phyloP scores from a whole-genome alignment of 192 early-diverging fungal species.

The Rhizophagus prolifer region DNA sequence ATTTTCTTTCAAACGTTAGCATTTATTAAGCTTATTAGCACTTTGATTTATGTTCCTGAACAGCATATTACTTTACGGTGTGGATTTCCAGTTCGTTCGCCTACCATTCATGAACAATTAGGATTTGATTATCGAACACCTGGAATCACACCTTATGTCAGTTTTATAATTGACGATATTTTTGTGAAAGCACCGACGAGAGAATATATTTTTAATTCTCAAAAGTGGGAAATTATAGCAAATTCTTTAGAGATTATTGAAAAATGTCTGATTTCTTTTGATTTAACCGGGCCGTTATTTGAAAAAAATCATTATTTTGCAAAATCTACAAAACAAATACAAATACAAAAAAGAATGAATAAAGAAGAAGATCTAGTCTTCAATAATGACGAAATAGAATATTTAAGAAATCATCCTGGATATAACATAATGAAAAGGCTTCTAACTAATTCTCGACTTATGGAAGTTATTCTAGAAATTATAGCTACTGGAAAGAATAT shows the following conservation, averaged over 20 bases:
- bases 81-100: slow-evolving; percentile 36
- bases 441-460: slow-evolving; percentile 72
- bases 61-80: slow-evolving; percentile 39
- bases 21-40: slow-evolving; percentile 71
- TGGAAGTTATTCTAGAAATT: slow-evolving; percentile 68
- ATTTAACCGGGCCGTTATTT: slow-evolving; percentile 49
- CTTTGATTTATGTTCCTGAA: slow-evolving; percentile 64
- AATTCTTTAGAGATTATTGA: slow-evolving; percentile 78
- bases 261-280: slow-evolving; percentile 73
- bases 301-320: slow-evolving; percentile 16
- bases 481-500: slow-evolving; percentile 59
- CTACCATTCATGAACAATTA: slow-evolving; percentile 59
- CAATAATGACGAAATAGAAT: slow-evolving; percentile 17
- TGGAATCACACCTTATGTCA: slow-evolving; percentile 76
- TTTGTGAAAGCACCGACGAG: slow-evolving; percentile 76
- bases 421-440: slow-evolving; percentile 79
- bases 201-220: slow-evolving; percentile 60
- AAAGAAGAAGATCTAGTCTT: neutral
- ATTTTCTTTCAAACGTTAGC: slow-evolving; percentile 87
- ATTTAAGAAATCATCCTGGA: slow-evolving; percentile 74
- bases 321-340: neutral
- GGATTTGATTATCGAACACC: slow-evolving; percentile 68
- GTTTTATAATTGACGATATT: slow-evolving; percentile 83
- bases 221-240: slow-evolving; percentile 77
- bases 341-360: slow-evolving; percentile 10